Conservation (phyloP, 352 stramenopile genomes). For the Phytophthora chlamydospora region DNA sequence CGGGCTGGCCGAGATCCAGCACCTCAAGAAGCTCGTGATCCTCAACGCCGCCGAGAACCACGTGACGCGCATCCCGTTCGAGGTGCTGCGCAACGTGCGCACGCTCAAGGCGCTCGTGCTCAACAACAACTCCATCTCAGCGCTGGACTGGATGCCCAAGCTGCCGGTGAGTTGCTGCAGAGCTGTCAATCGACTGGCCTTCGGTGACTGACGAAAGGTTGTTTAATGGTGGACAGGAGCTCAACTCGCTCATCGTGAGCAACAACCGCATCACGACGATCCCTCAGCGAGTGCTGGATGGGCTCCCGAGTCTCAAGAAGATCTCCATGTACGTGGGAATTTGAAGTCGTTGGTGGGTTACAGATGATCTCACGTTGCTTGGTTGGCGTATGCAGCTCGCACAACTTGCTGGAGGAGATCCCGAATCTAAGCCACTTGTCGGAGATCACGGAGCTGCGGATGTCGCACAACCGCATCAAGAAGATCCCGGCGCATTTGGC, state of each 20-base stretch:
- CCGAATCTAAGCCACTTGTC: slow-evolving; percentile 70
- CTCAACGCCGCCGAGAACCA: slow-evolving; percentile 81
- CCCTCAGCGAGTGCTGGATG: slow-evolving; percentile 60
- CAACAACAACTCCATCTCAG: slow-evolving; percentile 86
- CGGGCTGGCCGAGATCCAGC: slow-evolving; percentile 68
- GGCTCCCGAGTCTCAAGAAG: slow-evolving; percentile 79
- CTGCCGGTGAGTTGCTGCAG: slow-evolving; percentile 40
- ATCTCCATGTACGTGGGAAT: slow-evolving; percentile 73
- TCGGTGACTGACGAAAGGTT: slow-evolving; percentile 8
- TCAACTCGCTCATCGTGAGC: slow-evolving; percentile 88
- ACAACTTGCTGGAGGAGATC: slow-evolving; percentile 79
- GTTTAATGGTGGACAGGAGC: slow-evolving; percentile 38
- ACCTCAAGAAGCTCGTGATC: slow-evolving; percentile 84
- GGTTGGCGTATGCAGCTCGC: slow-evolving; percentile 47
- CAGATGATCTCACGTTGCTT: slow-evolving; percentile 5
- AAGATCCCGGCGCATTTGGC: slow-evolving; percentile 63
- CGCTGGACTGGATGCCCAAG: slow-evolving; percentile 84
- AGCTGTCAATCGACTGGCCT: background rate
- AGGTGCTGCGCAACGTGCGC: slow-evolving; percentile 71
- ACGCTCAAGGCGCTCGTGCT: slow-evolving; percentile 83
- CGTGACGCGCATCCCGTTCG: slow-evolving; percentile 69
- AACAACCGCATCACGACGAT: slow-evolving; percentile 83
- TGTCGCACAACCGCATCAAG: slow-evolving; percentile 85
- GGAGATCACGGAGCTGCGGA: slow-evolving; percentile 76
- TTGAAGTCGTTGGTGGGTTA: background rate